These are phyloP conservation scores for Spergularia marina DNA, from an alignment of 148 eudicot species.

Conservation along the genomic window DNA sequence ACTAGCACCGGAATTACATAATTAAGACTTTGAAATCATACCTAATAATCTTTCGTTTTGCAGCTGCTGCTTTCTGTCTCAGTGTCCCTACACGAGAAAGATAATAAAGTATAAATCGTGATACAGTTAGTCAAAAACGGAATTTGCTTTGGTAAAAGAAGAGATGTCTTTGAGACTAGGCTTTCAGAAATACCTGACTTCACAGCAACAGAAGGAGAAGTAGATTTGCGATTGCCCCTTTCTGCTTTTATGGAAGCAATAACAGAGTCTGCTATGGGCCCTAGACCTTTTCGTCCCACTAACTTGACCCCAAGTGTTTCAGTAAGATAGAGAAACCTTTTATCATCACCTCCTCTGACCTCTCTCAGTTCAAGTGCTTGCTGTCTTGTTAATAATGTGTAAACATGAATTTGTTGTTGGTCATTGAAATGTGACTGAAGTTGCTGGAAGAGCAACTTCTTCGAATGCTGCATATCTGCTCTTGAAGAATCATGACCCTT, in stretches of 20 bases:
- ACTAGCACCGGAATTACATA: background rate
- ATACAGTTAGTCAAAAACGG: background rate
- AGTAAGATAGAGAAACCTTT: slow-evolving; percentile 62
- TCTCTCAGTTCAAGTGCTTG: slow-evolving; percentile 86
- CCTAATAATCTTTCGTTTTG: slow-evolving; percentile 73
- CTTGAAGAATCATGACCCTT: slow-evolving; percentile 51
- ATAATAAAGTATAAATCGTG: slow-evolving; percentile 6
- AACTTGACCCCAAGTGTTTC: slow-evolving; percentile 88
- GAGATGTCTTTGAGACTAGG: background rate
- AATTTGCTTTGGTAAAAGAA: background rate
- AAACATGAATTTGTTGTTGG: slow-evolving; percentile 77
- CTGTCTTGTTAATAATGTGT: slow-evolving; percentile 67
- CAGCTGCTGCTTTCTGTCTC: slow-evolving; percentile 47
- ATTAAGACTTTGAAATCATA: slow-evolving; percentile 35
- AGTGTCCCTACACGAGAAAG: slow-evolving; percentile 40
- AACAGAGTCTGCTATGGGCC: slow-evolving; percentile 78
- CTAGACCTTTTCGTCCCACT: slow-evolving; percentile 91
- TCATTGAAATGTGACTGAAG: slow-evolving; percentile 96
- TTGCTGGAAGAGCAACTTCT: slow-evolving; percentile 81
- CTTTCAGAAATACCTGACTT: slow-evolving; percentile 59
- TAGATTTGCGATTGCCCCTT: slow-evolving; percentile 68
- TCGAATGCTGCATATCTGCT: slow-evolving; percentile 59
- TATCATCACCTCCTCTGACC: slow-evolving; percentile 94
- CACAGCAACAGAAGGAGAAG: slow-evolving; percentile 40
- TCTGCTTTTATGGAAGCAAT: slow-evolving; percentile 93